A percentile compares a stretch with the other conserved stretches of the same genome.
Evolutionary conservation across 2,329 filamentous ascomycete genomes (phyloP).

Genomic region (Stachybotrys echinatus): DNA sequence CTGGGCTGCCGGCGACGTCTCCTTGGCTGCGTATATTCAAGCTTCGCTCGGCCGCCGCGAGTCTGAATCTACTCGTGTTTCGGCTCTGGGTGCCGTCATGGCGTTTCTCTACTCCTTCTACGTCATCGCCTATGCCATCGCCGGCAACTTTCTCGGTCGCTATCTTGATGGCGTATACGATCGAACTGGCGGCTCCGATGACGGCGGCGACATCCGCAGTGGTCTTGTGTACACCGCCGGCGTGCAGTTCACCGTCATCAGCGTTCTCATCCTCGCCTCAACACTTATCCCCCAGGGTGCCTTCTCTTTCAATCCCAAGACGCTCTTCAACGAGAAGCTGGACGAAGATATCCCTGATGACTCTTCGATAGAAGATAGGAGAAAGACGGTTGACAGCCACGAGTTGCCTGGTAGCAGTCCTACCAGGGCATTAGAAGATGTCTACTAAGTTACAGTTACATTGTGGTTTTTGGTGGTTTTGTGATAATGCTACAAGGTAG

Average conservation of each 20-base stretch:
- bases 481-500: too few relatives aligned
- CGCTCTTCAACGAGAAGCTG: conserved; percentile 1
- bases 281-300: conserved; percentile 41
- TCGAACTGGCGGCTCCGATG: background rate
- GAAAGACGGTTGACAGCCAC: too few relatives aligned
- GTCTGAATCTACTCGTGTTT: conserved; percentile 36
- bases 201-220: conserved; percentile 31
- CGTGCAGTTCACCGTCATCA: conserved; percentile 41
- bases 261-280: conserved; percentile 31
- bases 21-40: conserved; percentile 45
- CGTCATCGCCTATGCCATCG: conserved; percentile 40
- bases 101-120: conserved; percentile 45
- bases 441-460: too few relatives aligned
- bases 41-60: conserved; percentile 40
- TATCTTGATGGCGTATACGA: conserved; percentile 18
- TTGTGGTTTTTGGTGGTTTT: too few relatives aligned
- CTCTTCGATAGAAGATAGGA: too few relatives aligned
- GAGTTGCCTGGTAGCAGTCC: too few relatives aligned
- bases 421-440: too few relatives aligned
- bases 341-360: background rate
- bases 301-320: conserved; percentile 35
- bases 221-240: conserved; percentile 39
- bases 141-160: conserved; percentile 35
- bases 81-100: conserved; percentile 45
- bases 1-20: conserved; percentile 47